Evolutionary conservation across 1,284 basidiomycete genomes (phyloP).

Genomic region (Peniophora sp.): DNA sequence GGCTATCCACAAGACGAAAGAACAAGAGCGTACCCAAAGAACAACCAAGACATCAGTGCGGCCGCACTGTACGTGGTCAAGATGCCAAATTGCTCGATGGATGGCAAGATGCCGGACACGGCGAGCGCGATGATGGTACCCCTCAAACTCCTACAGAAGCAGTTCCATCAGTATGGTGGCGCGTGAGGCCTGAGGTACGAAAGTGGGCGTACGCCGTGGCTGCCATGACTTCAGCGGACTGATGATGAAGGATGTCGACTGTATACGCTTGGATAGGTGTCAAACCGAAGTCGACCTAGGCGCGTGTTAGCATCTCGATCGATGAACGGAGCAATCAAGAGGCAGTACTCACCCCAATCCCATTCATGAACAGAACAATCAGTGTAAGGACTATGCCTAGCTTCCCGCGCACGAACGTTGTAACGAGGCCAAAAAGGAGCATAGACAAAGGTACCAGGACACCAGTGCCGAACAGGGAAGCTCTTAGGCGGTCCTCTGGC

Average conservation of each 20-base stretch:
- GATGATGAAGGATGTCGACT: constrained; percentile 45
- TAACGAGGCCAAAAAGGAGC: constrained; percentile 24
- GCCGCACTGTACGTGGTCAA: constrained; percentile 42
- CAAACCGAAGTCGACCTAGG: constrained; percentile 38
- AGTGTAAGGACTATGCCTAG: constrained; percentile 33
- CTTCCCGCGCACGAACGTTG: constrained; percentile 29
- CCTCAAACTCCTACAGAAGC: constrained; percentile 31
- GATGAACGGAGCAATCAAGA: neutral
- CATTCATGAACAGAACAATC: constrained; percentile 38
- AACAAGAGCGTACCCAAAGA: constrained; percentile 30
- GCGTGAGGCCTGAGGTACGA: neutral
- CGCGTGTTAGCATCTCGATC: constrained; percentile 14
- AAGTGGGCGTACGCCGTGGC: constrained; percentile 26
- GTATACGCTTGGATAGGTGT: constrained; percentile 46
- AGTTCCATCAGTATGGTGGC: constrained; percentile 1
- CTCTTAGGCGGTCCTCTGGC: constrained; percentile 56
- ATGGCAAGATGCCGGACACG: constrained; percentile 38
- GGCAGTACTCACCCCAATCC: constrained; percentile 34
- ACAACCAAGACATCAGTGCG: constrained; percentile 32
- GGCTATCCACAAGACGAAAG: no score
- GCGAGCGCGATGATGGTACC: constrained; percentile 31
- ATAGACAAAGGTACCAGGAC: constrained; percentile 36
- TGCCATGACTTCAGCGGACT: constrained; percentile 46
- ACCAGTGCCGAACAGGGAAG: constrained; percentile 35
- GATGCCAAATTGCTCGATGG: constrained; percentile 46